Conservation (phyloP, 306 rosid species). For the Psophocarpus tetragonolobus region DNA sequence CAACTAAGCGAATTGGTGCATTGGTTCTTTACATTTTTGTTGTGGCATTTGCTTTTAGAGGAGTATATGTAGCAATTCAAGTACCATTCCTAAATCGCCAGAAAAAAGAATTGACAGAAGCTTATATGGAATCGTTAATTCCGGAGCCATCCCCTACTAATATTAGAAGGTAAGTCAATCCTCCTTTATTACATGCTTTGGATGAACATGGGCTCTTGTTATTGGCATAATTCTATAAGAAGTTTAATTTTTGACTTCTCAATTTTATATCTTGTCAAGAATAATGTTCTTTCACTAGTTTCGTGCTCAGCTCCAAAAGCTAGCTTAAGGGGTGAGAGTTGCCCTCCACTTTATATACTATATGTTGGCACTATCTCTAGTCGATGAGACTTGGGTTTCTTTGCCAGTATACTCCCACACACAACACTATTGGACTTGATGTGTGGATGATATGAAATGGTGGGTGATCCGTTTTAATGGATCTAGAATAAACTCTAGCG, state of each 20-base stretch:
- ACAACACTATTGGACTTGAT: no score
- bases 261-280: neutral
- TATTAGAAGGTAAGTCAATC: constrained; percentile 58
- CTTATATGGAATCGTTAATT: constrained; percentile 93
- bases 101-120: constrained; percentile 74
- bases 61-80: constrained; percentile 59
- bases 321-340: no score
- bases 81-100: constrained; percentile 60
- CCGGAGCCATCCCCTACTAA: constrained; percentile 89
- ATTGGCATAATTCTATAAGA: neutral
- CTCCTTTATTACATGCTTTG: constrained; percentile 24
- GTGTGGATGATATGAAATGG: no score
- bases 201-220: neutral
- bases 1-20: constrained; percentile 68
- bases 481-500: no score
- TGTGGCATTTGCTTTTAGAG: constrained; percentile 61
- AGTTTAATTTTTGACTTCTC: constrained; percentile 2
- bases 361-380: no score
- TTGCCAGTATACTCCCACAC: no score
- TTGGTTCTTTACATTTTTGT: constrained; percentile 62
- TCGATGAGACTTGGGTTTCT: no score
- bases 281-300: neutral
- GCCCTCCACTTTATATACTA: no score
- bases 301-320: no score
- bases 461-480: no score